Base-by-base conservation (phyloP, 2,329 filamentous ascomycete genomes). In the Pestalotiopsis sp. region DNA sequence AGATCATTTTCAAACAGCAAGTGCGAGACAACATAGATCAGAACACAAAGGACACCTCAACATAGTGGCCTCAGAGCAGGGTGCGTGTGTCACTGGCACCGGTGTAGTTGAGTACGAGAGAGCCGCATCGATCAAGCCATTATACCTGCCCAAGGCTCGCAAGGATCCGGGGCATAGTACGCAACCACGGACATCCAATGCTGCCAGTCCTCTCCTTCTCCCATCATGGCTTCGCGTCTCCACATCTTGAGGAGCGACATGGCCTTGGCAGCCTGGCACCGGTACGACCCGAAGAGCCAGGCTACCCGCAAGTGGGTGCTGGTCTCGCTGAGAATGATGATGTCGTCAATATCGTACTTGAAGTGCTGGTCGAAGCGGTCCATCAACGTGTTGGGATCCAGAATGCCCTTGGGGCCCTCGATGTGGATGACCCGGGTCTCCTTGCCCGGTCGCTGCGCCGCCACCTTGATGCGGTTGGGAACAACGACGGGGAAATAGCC, bases 271-370 rank as follows among this genome's bases (percentile, higher is more conserved):
- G 86, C 81, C 80, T 89, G 87, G 76, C 84, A 86, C 0, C 86
- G 82, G 68, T 82, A 89, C 67, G 85, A 87, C 0, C 85, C 85
- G 71, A 89, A 89, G 12, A 82, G 80, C 71, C 83, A 86, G 78
- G 88, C 86, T 14, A 86, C 70, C 2, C 83, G 79, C 0, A 73
- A 41, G 67, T 67, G 23, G 41, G 66, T 68, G 62, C 20, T 71
- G 2, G 70, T 75, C 31, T 71, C 68, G 45, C 76, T 72, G 23
- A 83, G 75, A 20, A 75, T 72, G 2, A 77, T 71, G 66, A 86
- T 75, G 62, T 77, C 73, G 69, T 88, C 87, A 7, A 85, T 69
- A 72, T 88, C 80, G 71, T 83, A 89, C 2, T 77, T 75, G 67
- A 88, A 83, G 27, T 81, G 79, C 5, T 64, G 64, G 2, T 69